These are phyloP conservation scores for Taiozyma onychis DNA, from an alignment of 1,139 yeast species.

Conservation along the genomic window DNA sequence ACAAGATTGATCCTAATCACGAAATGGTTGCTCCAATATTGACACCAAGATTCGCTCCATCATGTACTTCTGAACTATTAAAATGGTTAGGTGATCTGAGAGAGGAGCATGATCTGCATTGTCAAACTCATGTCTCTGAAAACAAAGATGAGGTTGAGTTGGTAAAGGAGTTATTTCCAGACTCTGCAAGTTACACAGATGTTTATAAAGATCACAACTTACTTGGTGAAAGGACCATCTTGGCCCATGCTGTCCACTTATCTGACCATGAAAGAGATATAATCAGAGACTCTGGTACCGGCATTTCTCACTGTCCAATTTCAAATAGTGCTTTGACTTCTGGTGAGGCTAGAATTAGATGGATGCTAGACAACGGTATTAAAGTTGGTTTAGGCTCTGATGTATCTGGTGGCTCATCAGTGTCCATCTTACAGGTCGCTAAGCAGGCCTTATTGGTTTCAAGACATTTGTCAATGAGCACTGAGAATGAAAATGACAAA, in stretches of 20 bases:
- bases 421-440: slow-evolving; percentile 70
- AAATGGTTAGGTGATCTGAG: slow-evolving; percentile 53
- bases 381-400: slow-evolving; percentile 90
- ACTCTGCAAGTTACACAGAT: slow-evolving; percentile 60
- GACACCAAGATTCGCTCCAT: slow-evolving; percentile 94
- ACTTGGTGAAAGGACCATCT: slow-evolving; percentile 58
- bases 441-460: slow-evolving; percentile 80
- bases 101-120: slow-evolving; percentile 44
- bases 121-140: slow-evolving; percentile 90
- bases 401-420: slow-evolving; percentile 86
- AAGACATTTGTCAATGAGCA: slow-evolving; percentile 72
- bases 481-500: slow-evolving; percentile 36
- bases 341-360: slow-evolving; percentile 83
- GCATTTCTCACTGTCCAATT: slow-evolving; percentile 91
- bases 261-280: slow-evolving; percentile 55
- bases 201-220: slow-evolving; percentile 67
- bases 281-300: slow-evolving; percentile 50
- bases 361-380: slow-evolving; percentile 58
- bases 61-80: slow-evolving; percentile 64
- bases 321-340: slow-evolving; percentile 85
- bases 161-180: slow-evolving; percentile 73
- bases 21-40: slow-evolving; percentile 61
- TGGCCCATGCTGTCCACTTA: slow-evolving; percentile 89
- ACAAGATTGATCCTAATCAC: slow-evolving; percentile 36
- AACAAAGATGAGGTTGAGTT: slow-evolving; percentile 68